These are phyloP conservation scores for Camillea tinctor DNA, from an alignment of 2,329 filamentous ascomycete species.

Conservation along the genomic window DNA sequence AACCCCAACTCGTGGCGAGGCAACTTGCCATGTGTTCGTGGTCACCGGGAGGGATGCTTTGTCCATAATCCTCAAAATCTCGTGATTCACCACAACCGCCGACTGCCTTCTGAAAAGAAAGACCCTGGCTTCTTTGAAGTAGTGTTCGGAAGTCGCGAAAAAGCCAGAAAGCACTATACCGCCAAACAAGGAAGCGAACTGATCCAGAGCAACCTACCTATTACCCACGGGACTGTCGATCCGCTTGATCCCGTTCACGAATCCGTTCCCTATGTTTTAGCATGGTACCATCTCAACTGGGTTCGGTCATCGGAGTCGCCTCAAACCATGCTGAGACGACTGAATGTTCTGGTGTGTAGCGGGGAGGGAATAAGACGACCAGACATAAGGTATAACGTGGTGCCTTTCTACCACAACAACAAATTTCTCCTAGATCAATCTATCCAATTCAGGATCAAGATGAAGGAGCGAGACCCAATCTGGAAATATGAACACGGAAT, in stretches of 20 bases:
- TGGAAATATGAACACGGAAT: constrained; percentile 2
- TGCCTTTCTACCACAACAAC: constrained; percentile 10
- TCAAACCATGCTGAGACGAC: neutral
- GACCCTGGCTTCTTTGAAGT: constrained; percentile 1
- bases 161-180: neutral
- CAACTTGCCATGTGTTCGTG: constrained; percentile 15
- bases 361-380: constrained; percentile 7
- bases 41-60: constrained; percentile 10
- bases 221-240: constrained; percentile 8
- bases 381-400: constrained; percentile 8
- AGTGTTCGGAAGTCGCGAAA: neutral
- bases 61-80: constrained; percentile 10
- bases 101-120: constrained; percentile 9
- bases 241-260: constrained; percentile 14
- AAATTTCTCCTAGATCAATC: constrained; percentile 10
- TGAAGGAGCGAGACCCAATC: constrained; percentile 4
- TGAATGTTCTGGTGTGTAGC: constrained; percentile 3
- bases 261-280: constrained; percentile 14
- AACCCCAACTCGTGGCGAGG: constrained; percentile 6
- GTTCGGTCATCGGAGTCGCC: constrained; percentile 2
- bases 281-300: constrained; percentile 19
- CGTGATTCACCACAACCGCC: constrained; percentile 13
- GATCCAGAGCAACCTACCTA: neutral
- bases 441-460: constrained; percentile 8
- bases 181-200: neutral